phyloP scores from a whole-genome alignment of 139 green algal species.

The Pleodorina starrii region DNA sequence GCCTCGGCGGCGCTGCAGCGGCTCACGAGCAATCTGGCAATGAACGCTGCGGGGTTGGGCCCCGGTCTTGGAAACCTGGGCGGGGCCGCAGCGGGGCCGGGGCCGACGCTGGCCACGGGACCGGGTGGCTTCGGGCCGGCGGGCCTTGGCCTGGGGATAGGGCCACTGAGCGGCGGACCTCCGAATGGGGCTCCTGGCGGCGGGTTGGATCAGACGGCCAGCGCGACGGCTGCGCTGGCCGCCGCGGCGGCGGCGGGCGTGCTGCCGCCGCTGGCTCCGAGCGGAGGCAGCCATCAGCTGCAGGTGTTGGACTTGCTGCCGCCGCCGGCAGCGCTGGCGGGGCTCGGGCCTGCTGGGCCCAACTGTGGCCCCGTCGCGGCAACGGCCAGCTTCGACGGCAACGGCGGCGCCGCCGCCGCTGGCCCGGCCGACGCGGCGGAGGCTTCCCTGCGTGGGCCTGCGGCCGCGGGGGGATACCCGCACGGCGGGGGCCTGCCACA shows the following conservation, averaged over 20 bases:
- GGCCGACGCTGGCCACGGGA: background rate
- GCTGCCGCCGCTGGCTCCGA: conserved; percentile 9
- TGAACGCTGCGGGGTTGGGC: conserved; percentile 7
- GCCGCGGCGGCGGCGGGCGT: background rate
- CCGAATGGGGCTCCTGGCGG: no score
- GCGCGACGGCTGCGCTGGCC: conserved; percentile 5
- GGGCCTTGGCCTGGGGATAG: background rate
- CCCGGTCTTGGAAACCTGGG: background rate
- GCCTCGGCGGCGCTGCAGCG: conserved; percentile 21
- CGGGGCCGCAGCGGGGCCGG: background rate
- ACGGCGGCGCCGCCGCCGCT: background rate
- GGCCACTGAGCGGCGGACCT: background rate
- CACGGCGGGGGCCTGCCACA: background rate
- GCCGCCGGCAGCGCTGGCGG: conserved; percentile 20
- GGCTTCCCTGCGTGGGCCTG: background rate
- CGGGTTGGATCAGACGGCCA: background rate
- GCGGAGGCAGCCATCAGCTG: conserved; percentile 13
- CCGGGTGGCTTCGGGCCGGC: background rate
- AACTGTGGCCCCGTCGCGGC: background rate
- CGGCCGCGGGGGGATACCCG: no score
- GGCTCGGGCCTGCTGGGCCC: background rate
- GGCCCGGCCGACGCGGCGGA: background rate
- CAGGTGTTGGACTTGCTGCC: conserved; percentile 9
- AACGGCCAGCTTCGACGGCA: background rate
- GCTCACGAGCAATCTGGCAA: background rate